Evolutionary conservation across 1,284 basidiomycete species (phyloP), one percentile per base, ranked within the genome.

Genomic region (Amylostereum areolatum): DNA sequence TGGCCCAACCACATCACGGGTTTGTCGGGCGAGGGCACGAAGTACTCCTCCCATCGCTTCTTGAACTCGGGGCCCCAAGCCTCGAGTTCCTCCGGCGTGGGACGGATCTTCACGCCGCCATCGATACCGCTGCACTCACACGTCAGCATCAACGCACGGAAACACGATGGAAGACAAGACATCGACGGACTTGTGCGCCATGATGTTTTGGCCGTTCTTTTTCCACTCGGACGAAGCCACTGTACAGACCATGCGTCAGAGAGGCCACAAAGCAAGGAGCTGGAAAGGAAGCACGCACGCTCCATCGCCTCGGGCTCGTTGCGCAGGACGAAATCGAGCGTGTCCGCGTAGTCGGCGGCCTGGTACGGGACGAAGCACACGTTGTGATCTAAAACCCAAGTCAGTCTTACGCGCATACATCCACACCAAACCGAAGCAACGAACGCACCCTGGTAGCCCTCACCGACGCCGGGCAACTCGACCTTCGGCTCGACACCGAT

Each of bases 381-480:
- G 18, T 57, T 51, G 32, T 59, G 57, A 36, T 59, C 57, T 59
- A 35, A 5, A 43, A 35, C 10, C 11, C 24, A 12, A 42, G n/a
- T 12, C 37, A 29, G 24, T 27, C 11, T 45, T 45, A 18, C 40
- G 35, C 48, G 29, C 12, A 10, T 40, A 29, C 4, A 6, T n/a
- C 43, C 2, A 25, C 36, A 10, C 25, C 24, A 25, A 34, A 34
- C n/a, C 33, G 28, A 32, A 28, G 29, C 12, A 27, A 29, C 43
- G 5, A 44, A 50, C 63, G 42, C 49, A 74, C 80, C 80, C 59
- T 74, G 69, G 50, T 75, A 78, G 28, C 73, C 66, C 54, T 78
- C 73, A 5, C 82, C 82, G 0, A 84, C 81, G 3, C 79, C 80
- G 4, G 74, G 74, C 4, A 83, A 63, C 40, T 81, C 71, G 5